phyloP scores from a whole-genome alignment of 2,329 filamentous ascomycete species.

The Colletotrichum endophyticum region DNA sequence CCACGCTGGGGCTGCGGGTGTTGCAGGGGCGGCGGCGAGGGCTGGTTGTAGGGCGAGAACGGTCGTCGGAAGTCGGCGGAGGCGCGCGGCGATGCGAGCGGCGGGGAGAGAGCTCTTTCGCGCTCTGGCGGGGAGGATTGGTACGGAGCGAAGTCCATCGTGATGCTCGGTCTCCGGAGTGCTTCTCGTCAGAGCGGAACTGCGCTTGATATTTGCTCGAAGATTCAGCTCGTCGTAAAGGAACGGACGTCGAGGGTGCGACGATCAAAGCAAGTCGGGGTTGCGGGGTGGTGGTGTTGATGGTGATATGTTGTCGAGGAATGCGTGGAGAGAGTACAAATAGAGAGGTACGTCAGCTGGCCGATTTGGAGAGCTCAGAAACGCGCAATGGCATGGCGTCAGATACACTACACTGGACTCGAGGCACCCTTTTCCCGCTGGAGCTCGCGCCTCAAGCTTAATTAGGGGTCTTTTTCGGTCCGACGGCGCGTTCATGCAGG shows the following conservation, averaged over 20 bases:
- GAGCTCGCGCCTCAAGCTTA: not conserved
- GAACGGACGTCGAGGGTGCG: not conserved
- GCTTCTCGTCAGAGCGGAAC: not conserved
- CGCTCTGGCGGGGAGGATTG: conserved; percentile 90
- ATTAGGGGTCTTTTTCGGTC: conserved; percentile 10
- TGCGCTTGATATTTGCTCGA: not conserved
- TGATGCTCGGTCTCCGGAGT: conserved; percentile 20
- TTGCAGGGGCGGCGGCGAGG: conserved; percentile 50
- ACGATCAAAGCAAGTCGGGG: not conserved
- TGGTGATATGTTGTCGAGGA: not conserved
- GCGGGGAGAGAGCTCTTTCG: conserved; percentile 79
- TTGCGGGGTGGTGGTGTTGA: not conserved
- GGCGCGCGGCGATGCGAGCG: conserved; percentile 58
- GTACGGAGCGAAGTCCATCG: conserved; percentile 96
- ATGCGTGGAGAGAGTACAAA: not conserved
- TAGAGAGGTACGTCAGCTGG: conserved; percentile 4
- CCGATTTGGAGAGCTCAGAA: conserved; percentile 5
- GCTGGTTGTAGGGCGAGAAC: conserved; percentile 51
- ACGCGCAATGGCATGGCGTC: conserved; percentile 15
- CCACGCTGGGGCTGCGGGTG: conserved; percentile 63
- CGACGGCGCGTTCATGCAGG: conserved; percentile 15
- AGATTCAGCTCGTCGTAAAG: not conserved
- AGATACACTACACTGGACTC: not conserved
- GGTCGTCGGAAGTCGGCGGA: conserved; percentile 61
- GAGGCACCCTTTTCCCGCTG: not conserved